These are phyloP conservation scores for Trypanosoma cruzi DNA, from an alignment of 208 protist genomes.

Conservation along the genomic window DNA sequence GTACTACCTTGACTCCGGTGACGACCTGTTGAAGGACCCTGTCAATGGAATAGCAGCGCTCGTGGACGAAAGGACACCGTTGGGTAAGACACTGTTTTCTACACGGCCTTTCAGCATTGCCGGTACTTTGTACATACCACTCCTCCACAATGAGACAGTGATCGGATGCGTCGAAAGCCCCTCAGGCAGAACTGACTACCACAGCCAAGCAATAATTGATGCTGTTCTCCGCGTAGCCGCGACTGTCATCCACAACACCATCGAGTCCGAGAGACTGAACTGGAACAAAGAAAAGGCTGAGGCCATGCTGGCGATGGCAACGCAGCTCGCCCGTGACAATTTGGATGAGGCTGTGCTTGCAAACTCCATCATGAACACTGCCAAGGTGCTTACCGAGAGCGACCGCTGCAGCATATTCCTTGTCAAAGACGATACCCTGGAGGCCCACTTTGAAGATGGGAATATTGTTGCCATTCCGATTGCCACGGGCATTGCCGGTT, in stretches of 20 bases:
- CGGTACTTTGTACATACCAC: conserved; percentile 65
- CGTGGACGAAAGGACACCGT: conserved; percentile 42
- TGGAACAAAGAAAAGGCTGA: conserved; percentile 64
- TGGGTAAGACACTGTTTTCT: conserved; percentile 62
- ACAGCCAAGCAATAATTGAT: not conserved
- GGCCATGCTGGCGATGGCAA: conserved; percentile 85
- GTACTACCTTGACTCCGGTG: conserved; percentile 47
- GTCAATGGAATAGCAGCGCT: conserved; percentile 52
- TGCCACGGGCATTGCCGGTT: conserved; percentile 69
- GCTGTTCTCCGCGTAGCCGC: conserved; percentile 36
- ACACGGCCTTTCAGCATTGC: conserved; percentile 44
- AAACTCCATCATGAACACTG: conserved; percentile 82
- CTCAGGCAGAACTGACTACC: conserved; percentile 17
- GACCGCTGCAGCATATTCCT: conserved; percentile 76
- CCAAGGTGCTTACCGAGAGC: conserved; percentile 69
- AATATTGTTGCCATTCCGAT: conserved; percentile 57
- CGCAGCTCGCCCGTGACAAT: conserved; percentile 75
- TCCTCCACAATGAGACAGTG: conserved; percentile 37
- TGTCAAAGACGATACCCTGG: conserved; percentile 49
- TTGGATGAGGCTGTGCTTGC: conserved; percentile 74
- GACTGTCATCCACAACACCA: conserved; percentile 29
- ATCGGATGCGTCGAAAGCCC: conserved; percentile 70
- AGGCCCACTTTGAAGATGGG: conserved; percentile 78
- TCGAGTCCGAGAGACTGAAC: conserved; percentile 21
- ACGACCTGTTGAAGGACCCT: conserved; percentile 62